Evolutionary conservation across 75 land plant genomes (phyloP).

Genomic region (Chamaecyparis obtusa): DNA sequence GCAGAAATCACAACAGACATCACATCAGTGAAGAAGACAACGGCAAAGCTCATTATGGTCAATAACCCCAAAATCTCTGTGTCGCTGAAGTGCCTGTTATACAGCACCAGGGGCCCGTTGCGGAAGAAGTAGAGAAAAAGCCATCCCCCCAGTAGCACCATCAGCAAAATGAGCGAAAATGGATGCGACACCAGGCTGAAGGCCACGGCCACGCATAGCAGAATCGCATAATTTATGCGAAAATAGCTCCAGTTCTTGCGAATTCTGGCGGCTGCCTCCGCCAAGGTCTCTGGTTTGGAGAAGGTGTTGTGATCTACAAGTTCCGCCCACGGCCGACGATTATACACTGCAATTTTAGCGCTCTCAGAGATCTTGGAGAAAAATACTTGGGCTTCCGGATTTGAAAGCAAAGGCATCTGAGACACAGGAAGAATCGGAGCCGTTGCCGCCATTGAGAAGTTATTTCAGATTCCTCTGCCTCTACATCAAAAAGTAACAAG

Average conservation of each 20-base stretch:
- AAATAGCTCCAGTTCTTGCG: slow-evolving; percentile 67
- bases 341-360: slow-evolving; percentile 41
- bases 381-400: slow-evolving; percentile 64
- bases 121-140: slow-evolving; percentile 62
- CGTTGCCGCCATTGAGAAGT: background rate
- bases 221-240: slow-evolving; percentile 57
- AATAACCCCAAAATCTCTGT: slow-evolving; percentile 41
- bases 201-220: slow-evolving; percentile 44
- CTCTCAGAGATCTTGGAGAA: slow-evolving; percentile 49
- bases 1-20: slow-evolving; percentile 69
- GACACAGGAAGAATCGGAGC: background rate
- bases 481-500: background rate
- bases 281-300: slow-evolving; percentile 54
- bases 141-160: slow-evolving; percentile 56
- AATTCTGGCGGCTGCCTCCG: slow-evolving; percentile 59
- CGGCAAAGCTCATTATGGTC: slow-evolving; percentile 34
- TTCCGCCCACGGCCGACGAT: slow-evolving; percentile 72
- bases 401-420: slow-evolving; percentile 11
- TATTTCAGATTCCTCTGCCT: background rate
- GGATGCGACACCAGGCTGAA: slow-evolving; percentile 64
- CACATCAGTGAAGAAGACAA: slow-evolving; percentile 68
- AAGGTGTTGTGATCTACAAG: slow-evolving; percentile 59
- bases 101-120: slow-evolving; percentile 46
- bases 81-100: slow-evolving; percentile 55
- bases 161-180: slow-evolving; percentile 52